Conservation (phyloP, 2,329 filamentous ascomycete genomes). For the Thermoascus crustaceus region DNA sequence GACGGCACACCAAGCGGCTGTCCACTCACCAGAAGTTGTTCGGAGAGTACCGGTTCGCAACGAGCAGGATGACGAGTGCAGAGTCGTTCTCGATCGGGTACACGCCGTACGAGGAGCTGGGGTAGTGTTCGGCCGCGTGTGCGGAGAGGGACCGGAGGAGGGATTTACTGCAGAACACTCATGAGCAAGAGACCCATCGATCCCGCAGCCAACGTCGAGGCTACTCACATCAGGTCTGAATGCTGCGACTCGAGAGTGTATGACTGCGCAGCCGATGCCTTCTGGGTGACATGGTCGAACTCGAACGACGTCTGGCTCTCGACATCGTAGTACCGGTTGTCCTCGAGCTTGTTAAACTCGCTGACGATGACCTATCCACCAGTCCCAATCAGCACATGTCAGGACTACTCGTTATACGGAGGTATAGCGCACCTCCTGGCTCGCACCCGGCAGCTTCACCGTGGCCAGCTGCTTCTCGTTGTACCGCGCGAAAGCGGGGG, state of each 20-base stretch:
- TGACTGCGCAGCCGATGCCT: slow-evolving; percentile 74
- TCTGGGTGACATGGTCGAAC: slow-evolving; percentile 80
- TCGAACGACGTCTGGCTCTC: slow-evolving; percentile 81
- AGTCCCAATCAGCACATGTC: slow-evolving; percentile 9
- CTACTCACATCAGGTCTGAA: slow-evolving; percentile 63
- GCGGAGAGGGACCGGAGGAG: slow-evolving; percentile 66
- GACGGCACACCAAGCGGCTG: neutral
- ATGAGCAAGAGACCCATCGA: neutral
- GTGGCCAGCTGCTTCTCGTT: slow-evolving; percentile 91
- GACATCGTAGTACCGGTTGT: slow-evolving; percentile 80
- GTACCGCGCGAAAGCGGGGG: slow-evolving; percentile 83
- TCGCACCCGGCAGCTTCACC: slow-evolving; percentile 80
- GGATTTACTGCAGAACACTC: slow-evolving; percentile 57
- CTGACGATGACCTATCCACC: slow-evolving; percentile 62
- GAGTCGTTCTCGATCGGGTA: slow-evolving; percentile 72
- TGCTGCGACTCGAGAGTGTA: slow-evolving; percentile 69
- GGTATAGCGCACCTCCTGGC: slow-evolving; percentile 55
- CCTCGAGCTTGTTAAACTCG: slow-evolving; percentile 72
- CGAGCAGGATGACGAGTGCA: slow-evolving; percentile 71
- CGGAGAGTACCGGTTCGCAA: slow-evolving; percentile 94
- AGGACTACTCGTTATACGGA: neutral
- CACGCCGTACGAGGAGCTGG: slow-evolving; percentile 69
- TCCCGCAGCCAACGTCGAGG: neutral
- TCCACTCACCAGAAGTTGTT: slow-evolving; percentile 91
- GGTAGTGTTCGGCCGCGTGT: slow-evolving; percentile 84